Base-by-base conservation (phyloP, 306 rosid species). In the Rosa rugosa region DNA sequence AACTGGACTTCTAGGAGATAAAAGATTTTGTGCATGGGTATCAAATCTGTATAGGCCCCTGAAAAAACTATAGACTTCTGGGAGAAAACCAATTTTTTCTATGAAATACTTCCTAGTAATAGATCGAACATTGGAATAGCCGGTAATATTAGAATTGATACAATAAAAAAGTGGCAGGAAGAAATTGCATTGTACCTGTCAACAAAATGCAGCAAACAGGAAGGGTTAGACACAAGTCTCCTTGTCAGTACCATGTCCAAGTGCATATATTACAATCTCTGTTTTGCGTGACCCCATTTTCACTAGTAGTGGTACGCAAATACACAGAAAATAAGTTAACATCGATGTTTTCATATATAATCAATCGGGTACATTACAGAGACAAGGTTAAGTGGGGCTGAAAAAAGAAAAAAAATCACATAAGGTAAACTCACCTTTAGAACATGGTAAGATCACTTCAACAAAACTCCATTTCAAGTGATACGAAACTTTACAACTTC, bases 401-500 rank as follows among this genome's bases (percentile, higher is more conserved):
- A 11, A 60, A 25, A 14, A 23, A 20, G 11, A 22, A 22, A 56
- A 53, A 14, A 12, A 8, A 11, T 11, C 22, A 6, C 20, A 2
- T 8, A 0, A 31, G 20, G 11, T 4, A 63, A 5, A 64, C 14
- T 64, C 41, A 64, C 69, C 69, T 64, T 9, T 6, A 13, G 22
- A 64, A 64, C 42, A 64, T 6, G 11, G 44, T 3, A 64, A 64
- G 38, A 60, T 41, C 36, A 23, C 68, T 18, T 22, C 8, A 50
- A 18, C 68, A 56, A 73, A 69, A 51, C 23, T 36, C 72, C 13
- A 9, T 54, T 75, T 72, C 40, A 12, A 47, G 50, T 66, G 27
- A 69, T 70, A 45, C 31, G 6, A 38, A 79, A 36, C 64, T 54
- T 45, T 47, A 64, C 75, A 79, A 31, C 38, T 72, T 63, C 42